A percentile compares a stretch with the other conserved stretches of the same genome.
Conservation (phyloP, 441 rosid species). For the Geranium incanum region DNA sequence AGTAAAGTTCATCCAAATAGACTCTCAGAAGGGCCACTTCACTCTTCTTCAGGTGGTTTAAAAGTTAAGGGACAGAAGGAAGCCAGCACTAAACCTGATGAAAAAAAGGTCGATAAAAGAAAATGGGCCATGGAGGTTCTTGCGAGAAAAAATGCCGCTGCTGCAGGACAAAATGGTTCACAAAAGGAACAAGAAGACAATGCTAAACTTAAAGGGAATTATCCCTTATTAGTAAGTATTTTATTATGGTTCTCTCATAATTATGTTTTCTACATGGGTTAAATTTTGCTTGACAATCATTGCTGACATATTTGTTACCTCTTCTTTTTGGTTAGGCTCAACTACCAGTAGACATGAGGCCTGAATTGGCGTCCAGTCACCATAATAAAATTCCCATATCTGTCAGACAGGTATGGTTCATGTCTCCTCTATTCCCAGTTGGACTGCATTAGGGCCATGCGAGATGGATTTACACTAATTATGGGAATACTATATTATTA, state of each 20-base stretch:
- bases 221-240: slow-evolving; percentile 68
- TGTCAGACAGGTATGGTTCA: slow-evolving; percentile 70
- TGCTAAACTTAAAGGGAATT: slow-evolving; percentile 62
- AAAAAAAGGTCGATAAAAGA: slow-evolving; percentile 72
- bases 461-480: slow-evolving; percentile 9
- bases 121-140: slow-evolving; percentile 95
- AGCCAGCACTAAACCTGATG: slow-evolving; percentile 35
- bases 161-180: slow-evolving; percentile 40
- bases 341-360: slow-evolving; percentile 81
- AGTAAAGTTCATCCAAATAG: slow-evolving; percentile 29
- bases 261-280: slow-evolving; percentile 6
- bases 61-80: slow-evolving; percentile 37
- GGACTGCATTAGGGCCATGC: neutral
- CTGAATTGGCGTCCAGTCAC: slow-evolving; percentile 57
- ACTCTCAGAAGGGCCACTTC: slow-evolving; percentile 27
- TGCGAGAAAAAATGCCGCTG: slow-evolving; percentile 78
- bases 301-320: slow-evolving; percentile 17
- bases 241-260: neutral
- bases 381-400: slow-evolving; percentile 78
- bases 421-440: slow-evolving; percentile 17
- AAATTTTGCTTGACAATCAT: slow-evolving; percentile 15
- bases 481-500: slow-evolving; percentile 8
- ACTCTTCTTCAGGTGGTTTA: slow-evolving; percentile 27
- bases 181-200: slow-evolving; percentile 51
- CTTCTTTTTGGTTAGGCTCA: slow-evolving; percentile 56